Conservation (phyloP, 2,329 filamentous ascomycete genomes). For the Fusarium sp. region DNA sequence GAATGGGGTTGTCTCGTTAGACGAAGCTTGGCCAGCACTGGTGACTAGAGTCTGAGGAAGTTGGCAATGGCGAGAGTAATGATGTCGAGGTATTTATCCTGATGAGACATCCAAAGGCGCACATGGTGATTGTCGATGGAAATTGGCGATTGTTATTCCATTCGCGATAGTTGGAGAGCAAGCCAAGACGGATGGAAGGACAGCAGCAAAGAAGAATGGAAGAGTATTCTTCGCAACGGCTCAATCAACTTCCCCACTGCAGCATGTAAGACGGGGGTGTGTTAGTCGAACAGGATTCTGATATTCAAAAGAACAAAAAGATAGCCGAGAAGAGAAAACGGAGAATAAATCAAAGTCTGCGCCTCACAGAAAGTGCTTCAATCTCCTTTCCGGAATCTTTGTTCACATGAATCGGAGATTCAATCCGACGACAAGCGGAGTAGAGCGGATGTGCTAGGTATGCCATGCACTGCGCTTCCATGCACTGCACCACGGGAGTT, state of each 20-base stretch:
- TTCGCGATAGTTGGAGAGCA: constrained; percentile 2
- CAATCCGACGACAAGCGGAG: constrained; percentile 29
- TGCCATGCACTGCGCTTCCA: constrained; percentile 21
- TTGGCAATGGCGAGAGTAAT: constrained; percentile 9
- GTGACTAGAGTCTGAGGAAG: constrained; percentile 2
- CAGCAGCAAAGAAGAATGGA: not conserved
- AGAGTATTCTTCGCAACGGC: not conserved
- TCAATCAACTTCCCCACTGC: not conserved
- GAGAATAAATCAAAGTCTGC: constrained; percentile 8
- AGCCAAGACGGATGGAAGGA: not conserved
- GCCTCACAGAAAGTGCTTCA: constrained; percentile 16
- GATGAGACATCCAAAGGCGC: constrained; percentile 29
- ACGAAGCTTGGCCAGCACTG: not conserved
- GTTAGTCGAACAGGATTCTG: constrained; percentile 2
- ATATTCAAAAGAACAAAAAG: constrained; percentile 13
- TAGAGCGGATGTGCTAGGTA: constrained; percentile 8
- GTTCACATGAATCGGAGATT: constrained; percentile 20
- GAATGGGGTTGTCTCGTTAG: constrained; percentile 1
- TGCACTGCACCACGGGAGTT: constrained; percentile 12
- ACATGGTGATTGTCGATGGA: constrained; percentile 36
- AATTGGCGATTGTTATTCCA: constrained; percentile 1
- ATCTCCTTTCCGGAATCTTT: not conserved
- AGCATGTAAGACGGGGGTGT: constrained; percentile 13
- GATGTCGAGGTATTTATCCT: constrained; percentile 28
- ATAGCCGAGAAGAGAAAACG: not conserved